Evolutionary conservation across 768 basidiomycete genomes (phyloP).

Genomic region (Tylopilus sp.): DNA sequence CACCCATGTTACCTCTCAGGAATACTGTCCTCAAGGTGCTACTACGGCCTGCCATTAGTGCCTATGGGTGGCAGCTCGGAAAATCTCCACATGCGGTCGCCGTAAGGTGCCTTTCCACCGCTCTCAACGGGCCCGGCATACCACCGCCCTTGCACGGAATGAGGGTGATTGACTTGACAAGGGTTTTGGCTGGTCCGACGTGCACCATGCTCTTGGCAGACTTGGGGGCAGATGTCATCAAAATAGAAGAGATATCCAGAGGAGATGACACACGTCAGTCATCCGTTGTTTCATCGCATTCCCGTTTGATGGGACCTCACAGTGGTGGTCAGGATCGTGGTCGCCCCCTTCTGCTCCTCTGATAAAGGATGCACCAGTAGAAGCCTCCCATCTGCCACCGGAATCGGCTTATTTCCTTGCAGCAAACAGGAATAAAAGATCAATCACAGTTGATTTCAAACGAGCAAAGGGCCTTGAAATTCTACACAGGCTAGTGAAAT

Average conservation of each 20-base stretch:
- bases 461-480: conserved; percentile 71
- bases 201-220: conserved; percentile 94
- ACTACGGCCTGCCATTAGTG: background rate
- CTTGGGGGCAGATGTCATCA: conserved; percentile 90
- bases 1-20: conserved; percentile 11
- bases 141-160: conserved; percentile 78
- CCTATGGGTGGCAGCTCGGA: background rate
- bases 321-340: conserved; percentile 52
- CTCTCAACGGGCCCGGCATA: conserved; percentile 43
- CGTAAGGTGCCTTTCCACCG: conserved; percentile 8
- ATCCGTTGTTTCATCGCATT: conserved; percentile 21
- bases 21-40: background rate
- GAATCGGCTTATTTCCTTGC: conserved; percentile 94
- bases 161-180: conserved; percentile 83
- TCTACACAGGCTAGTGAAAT: conserved; percentile 61
- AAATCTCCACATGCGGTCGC: background rate
- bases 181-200: conserved; percentile 88
- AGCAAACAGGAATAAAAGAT: conserved; percentile 85
- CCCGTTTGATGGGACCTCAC: conserved; percentile 12
- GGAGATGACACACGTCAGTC: conserved; percentile 87
- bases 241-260: conserved; percentile 74
- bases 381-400: conserved; percentile 66
- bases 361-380: conserved; percentile 44
- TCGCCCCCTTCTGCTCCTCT: conserved; percentile 57
- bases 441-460: conserved; percentile 89